A percentile compares a stretch with the other conserved stretches of the same genome.
Evolutionary conservation across 371 early-diverging fungal genomes (phyloP).

Genomic region (Syncephalis plumigaleata): DNA sequence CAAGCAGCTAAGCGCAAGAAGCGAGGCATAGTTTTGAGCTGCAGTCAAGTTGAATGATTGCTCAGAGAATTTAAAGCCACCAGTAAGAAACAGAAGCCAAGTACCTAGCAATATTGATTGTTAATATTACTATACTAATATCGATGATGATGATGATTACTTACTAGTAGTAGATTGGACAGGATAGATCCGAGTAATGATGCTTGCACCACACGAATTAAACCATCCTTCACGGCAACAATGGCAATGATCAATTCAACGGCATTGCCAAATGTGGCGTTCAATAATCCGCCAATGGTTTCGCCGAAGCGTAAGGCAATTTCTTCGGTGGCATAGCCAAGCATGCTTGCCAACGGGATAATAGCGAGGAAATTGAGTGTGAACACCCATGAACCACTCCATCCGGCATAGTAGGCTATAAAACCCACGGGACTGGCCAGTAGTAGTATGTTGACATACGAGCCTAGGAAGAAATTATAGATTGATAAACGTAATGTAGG

Average conservation of each 20-base stretch:
- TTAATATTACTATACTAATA: neutral
- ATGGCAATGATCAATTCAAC: conserved; percentile 70
- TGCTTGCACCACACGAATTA: conserved; percentile 67
- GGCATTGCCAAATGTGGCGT: conserved; percentile 73
- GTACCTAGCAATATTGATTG: conserved; percentile 10
- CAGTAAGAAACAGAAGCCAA: conserved; percentile 65
- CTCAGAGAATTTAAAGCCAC: conserved; percentile 42
- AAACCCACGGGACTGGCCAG: conserved; percentile 23
- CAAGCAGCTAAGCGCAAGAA: conserved; percentile 54
- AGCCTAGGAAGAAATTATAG: too few species aligned
- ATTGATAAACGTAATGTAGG: too few species aligned
- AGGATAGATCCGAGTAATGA: conserved; percentile 76
- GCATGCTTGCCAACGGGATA: conserved; percentile 59
- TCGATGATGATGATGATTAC: neutral
- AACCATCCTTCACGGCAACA: conserved; percentile 51
- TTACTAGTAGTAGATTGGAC: conserved; percentile 62
- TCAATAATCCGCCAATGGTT: conserved; percentile 78
- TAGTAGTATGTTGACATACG: neutral
- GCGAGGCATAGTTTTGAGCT: conserved; percentile 61
- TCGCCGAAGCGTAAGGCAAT: conserved; percentile 27
- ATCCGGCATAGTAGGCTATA: conserved; percentile 33
- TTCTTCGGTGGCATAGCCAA: conserved; percentile 37
- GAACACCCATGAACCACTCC: conserved; percentile 47
- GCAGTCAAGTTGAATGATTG: conserved; percentile 63
- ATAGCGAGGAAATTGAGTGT: conserved; percentile 78